A percentile compares a stretch with the other conserved stretches of the same genome.
These are phyloP conservation scores for Trichosanthes cucumerina DNA, from an alignment of 306 rosid species.

Conservation along the genomic window DNA sequence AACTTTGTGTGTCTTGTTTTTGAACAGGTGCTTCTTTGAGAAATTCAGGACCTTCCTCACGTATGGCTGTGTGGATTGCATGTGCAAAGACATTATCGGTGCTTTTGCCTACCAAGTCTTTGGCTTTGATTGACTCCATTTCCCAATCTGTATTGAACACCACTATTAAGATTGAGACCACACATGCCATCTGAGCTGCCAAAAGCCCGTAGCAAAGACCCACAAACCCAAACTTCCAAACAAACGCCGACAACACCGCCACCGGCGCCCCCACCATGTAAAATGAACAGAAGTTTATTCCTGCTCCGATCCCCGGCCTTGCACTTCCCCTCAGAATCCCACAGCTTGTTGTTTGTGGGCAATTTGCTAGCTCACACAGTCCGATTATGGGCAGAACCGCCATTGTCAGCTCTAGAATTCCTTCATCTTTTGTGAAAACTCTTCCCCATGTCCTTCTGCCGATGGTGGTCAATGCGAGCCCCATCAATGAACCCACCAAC, in stretches of 20 bases:
- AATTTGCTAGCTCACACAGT: constrained; percentile 49
- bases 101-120: constrained; percentile 39
- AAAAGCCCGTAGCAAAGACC: constrained; percentile 59
- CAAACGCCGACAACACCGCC: constrained; percentile 39
- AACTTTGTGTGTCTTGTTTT: not conserved
- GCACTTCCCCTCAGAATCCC: constrained; percentile 67
- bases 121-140: constrained; percentile 43
- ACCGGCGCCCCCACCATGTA: constrained; percentile 66
- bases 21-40: constrained; percentile 9
- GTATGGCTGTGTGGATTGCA: constrained; percentile 3
- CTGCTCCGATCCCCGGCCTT: constrained; percentile 56
- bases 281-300: constrained; percentile 44
- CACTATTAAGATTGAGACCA: constrained; percentile 36
- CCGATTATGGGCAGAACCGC: constrained; percentile 52
- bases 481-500: constrained; percentile 31
- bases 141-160: constrained; percentile 58
- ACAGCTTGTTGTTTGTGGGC: constrained; percentile 61
- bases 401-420: constrained; percentile 38
- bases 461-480: constrained; percentile 37
- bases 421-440: constrained; percentile 41
- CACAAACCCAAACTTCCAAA: constrained; percentile 41
- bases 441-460: constrained; percentile 54
- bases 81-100: not conserved
- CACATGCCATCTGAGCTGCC: constrained; percentile 56
- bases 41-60: constrained; percentile 3